Percentiles rank a stretch among this genome's conserved stretches.
Evolutionary conservation across 139 green algal genomes (phyloP).

Genomic region (Marvania coccoides): DNA sequence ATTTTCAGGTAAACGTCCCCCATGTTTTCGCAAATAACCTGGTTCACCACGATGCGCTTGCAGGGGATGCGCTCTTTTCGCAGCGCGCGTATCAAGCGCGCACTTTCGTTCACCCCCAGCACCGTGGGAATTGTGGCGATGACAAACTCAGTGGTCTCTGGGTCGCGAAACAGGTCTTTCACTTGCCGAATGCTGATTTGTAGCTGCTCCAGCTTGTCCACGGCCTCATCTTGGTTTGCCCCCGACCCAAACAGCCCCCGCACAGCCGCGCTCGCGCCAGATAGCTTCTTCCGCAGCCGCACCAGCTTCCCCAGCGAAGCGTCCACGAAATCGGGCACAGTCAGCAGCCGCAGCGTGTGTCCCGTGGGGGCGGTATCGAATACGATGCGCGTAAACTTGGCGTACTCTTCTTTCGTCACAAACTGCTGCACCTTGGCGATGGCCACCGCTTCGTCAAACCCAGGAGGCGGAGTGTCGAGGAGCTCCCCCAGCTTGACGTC

Average conservation of each 20-base stretch:
- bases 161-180: constrained; percentile 79
- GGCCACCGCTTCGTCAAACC: constrained; percentile 88
- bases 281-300: constrained; percentile 67
- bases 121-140: constrained; percentile 97
- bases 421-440: constrained; percentile 95
- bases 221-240: constrained; percentile 52
- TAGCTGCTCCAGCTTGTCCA: constrained; percentile 64
- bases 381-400: constrained; percentile 89
- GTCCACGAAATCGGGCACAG: constrained; percentile 83
- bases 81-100: constrained; percentile 59
- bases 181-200: constrained; percentile 59
- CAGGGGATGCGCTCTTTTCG: constrained; percentile 81
- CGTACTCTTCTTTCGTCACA: constrained; percentile 82
- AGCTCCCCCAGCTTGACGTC: constrained; percentile 95
- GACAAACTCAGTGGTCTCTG: constrained; percentile 90
- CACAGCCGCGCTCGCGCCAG: constrained; percentile 40
- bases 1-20: constrained; percentile 62
- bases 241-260: constrained; percentile 58
- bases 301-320: constrained; percentile 65
- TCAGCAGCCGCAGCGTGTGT: constrained; percentile 86
- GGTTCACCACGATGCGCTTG: constrained; percentile 92
- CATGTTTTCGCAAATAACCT: constrained; percentile 54
- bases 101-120: constrained; percentile 86
- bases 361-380: constrained; percentile 98
- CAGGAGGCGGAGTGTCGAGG: constrained; percentile 92